A percentile compares a stretch with the other conserved stretches of the same genome.
These are phyloP conservation scores for Intubia oerlemansii DNA, from an alignment of 2,329 filamentous ascomycete species.

Conservation along the genomic window DNA sequence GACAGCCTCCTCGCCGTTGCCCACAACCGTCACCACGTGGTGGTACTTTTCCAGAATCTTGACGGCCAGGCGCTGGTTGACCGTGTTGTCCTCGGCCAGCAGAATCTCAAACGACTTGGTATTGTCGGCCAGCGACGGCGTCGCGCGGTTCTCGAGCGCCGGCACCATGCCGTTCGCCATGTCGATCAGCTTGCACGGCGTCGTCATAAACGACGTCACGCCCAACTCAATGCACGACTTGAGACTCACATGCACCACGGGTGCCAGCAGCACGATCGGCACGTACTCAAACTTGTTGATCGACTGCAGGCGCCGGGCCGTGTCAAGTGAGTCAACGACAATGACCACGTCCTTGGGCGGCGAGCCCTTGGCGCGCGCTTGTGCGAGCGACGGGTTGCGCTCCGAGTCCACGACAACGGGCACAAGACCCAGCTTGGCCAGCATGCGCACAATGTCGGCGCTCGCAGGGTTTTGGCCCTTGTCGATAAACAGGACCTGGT, in stretches of 20 bases:
- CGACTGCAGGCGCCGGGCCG: conserved; percentile 62
- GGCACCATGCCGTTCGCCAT: conserved; percentile 92
- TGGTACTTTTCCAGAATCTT: conserved; percentile 97
- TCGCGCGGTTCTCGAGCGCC: conserved; percentile 79
- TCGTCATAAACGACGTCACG: conserved; percentile 98
- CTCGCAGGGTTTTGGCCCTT: conserved; percentile 65
- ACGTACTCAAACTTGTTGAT: conserved; percentile 97
- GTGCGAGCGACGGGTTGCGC: conserved; percentile 37
- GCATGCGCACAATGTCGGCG: conserved; percentile 55
- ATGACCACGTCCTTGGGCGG: conserved; percentile 88
- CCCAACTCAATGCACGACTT: conserved; percentile 88
- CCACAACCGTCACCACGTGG: conserved; percentile 76
- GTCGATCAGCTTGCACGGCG: conserved; percentile 82
- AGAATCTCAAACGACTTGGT: conserved; percentile 91
- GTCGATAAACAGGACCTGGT: conserved; percentile 87
- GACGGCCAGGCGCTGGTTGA: conserved; percentile 88
- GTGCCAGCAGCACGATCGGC: conserved; percentile 79
- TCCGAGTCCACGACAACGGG: conserved; percentile 71
- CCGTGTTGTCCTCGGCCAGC: conserved; percentile 87
- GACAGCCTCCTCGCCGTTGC: conserved; percentile 84
- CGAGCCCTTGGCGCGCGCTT: conserved; percentile 29
- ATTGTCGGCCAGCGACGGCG: conserved; percentile 78
- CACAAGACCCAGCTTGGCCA: conserved; percentile 56
- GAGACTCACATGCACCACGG: conserved; percentile 72
- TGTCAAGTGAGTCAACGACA: conserved; percentile 83